These are phyloP conservation scores for Diaporthe eres DNA, from an alignment of 2,329 filamentous ascomycete genomes.

Conservation along the genomic window DNA sequence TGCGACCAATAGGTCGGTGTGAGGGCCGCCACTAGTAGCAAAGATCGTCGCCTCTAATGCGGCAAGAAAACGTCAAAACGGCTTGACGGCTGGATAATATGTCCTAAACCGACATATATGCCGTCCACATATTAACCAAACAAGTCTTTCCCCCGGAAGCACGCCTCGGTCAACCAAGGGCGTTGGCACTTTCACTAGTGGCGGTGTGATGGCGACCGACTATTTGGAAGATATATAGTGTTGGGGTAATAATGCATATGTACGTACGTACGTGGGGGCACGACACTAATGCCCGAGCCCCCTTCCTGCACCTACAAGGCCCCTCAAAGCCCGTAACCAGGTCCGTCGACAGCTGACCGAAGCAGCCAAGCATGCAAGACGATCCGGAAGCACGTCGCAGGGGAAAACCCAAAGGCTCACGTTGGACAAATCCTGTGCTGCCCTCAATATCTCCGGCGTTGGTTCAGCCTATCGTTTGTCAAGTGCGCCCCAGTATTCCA, in stretches of 20 bases:
- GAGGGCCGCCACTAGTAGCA: neutral
- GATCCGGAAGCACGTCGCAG: conserved; percentile 10
- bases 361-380: conserved; percentile 20
- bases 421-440: neutral
- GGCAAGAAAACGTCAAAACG: conserved; percentile 13
- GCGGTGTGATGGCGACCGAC: conserved; percentile 11
- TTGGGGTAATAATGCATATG: neutral
- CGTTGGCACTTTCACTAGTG: neutral
- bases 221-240: conserved; percentile 23
- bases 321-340: conserved; percentile 5
- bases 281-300: neutral
- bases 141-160: neutral
- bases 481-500: neutral
- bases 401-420: neutral
- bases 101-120: conserved; percentile 6
- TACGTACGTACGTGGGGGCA: neutral
- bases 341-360: neutral
- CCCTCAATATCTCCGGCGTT: neutral
- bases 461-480: too few species aligned
- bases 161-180: neutral
- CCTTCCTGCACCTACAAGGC: neutral
- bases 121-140: conserved; percentile 22
- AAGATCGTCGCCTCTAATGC: conserved; percentile 27
- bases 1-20: conserved; percentile 8
- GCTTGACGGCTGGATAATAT: neutral